A percentile compares a stretch with the other conserved stretches of the same genome.
Evolutionary conservation across 2,329 filamentous ascomycete species (phyloP).

Genomic region (Colletotrichum sp.): DNA sequence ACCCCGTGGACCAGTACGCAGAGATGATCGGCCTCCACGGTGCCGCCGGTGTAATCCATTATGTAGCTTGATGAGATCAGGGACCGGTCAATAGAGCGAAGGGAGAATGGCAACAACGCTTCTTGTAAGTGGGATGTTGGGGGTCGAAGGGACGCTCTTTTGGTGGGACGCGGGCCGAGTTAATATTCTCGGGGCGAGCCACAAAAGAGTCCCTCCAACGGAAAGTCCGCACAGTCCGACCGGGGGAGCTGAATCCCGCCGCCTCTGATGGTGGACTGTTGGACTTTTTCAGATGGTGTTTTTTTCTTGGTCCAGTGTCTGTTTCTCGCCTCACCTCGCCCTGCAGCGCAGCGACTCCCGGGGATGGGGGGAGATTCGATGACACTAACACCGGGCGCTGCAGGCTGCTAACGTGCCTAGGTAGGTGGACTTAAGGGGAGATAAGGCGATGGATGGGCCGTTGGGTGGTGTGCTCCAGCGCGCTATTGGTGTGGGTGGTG

Average conservation of each 20-base stretch:
- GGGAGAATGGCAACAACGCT: slow-evolving; percentile 31
- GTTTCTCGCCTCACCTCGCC: not conserved
- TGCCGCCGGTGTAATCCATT: slow-evolving; percentile 57
- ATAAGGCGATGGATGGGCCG: not conserved
- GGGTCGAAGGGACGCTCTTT: not conserved
- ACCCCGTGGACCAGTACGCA: slow-evolving; percentile 81
- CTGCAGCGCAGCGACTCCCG: not conserved
- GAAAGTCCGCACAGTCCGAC: slow-evolving; percentile 15
- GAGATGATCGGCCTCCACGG: slow-evolving; percentile 68
- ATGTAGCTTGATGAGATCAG: slow-evolving; percentile 34
- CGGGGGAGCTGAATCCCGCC: not conserved
- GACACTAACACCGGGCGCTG: not conserved
- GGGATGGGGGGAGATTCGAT: not conserved
- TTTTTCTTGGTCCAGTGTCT: not conserved
- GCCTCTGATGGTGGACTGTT: not conserved
- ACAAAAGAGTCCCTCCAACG: slow-evolving; percentile 18
- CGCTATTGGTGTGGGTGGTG: not conserved
- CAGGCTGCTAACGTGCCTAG: not conserved
- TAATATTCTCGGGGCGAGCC: slow-evolving; percentile 19
- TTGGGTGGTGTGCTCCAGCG: not conserved
- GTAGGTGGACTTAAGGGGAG: slow-evolving; percentile 7
- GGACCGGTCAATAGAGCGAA: slow-evolving; percentile 37
- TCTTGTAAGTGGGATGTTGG: not conserved
- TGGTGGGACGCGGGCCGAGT: slow-evolving; percentile 15
- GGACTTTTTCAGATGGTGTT: not conserved